Conservation (phyloP, 1,284 basidiomycete species). For the Taiwanofungus camphoratus region DNA sequence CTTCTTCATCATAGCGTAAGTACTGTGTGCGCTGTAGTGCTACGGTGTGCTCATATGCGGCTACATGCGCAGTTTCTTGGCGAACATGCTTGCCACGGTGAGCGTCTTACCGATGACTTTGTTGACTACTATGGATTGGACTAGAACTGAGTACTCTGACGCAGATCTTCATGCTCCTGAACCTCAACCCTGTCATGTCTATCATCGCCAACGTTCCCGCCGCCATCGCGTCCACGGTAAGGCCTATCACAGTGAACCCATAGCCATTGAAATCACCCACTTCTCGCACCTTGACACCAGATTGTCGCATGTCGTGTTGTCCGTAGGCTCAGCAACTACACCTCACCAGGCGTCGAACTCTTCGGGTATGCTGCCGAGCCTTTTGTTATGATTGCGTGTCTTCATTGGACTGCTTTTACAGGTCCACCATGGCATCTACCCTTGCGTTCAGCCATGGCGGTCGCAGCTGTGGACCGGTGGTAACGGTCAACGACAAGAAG, state of each 20-base stretch:
- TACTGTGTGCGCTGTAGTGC: slow-evolving; percentile 1
- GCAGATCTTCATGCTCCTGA: slow-evolving; percentile 68
- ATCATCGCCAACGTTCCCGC: slow-evolving; percentile 73
- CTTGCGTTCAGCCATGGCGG: slow-evolving; percentile 29
- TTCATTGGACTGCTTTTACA: slow-evolving; percentile 2
- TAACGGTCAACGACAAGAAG: slow-evolving; percentile 31
- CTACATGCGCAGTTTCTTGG: slow-evolving; percentile 44
- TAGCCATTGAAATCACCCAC: not conserved
- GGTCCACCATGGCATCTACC: slow-evolving; percentile 32
- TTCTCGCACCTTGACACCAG: slow-evolving; percentile 28
- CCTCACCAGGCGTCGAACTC: slow-evolving; percentile 40
- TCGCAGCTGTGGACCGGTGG: slow-evolving; percentile 20
- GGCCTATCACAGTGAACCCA: slow-evolving; percentile 14
- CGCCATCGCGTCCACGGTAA: slow-evolving; percentile 59
- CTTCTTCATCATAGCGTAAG: slow-evolving; percentile 70
- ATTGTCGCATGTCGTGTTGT: slow-evolving; percentile 69
- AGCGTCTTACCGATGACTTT: no score
- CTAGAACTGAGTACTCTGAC: no score
- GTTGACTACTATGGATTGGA: no score
- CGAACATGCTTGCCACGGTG: slow-evolving; percentile 63
- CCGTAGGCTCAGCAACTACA: slow-evolving; percentile 58
- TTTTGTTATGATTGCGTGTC: slow-evolving; percentile 5
- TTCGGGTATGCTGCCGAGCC: slow-evolving; percentile 39
- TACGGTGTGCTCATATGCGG: not conserved
- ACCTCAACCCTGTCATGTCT: slow-evolving; percentile 70